These are phyloP conservation scores for Puccinia triticina DNA, from an alignment of 1,284 basidiomycete species.

Conservation along the genomic window DNA sequence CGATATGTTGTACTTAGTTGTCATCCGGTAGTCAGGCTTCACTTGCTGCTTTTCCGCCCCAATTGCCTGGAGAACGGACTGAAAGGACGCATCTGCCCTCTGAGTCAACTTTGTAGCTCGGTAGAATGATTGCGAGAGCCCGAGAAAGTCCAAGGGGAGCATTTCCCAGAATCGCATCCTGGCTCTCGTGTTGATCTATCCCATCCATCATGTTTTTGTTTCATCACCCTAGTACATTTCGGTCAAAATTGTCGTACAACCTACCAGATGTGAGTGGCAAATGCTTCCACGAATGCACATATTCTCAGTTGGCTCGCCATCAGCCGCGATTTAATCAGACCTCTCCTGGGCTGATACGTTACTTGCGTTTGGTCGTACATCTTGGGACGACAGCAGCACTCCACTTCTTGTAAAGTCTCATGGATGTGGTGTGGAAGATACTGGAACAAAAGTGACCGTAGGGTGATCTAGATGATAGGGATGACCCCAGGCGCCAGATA, in stretches of 20 bases:
- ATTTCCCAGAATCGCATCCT: neutral
- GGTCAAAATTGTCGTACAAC: neutral
- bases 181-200: neutral
- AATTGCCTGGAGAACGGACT: neutral
- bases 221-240: neutral
- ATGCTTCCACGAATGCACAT: neutral
- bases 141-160: neutral
- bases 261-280: neutral
- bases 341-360: too few species aligned
- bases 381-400: too few species aligned
- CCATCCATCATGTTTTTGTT: constrained; percentile 5
- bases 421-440: neutral
- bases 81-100: constrained; percentile 8
- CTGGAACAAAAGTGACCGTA: too few species aligned
- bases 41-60: constrained; percentile 3
- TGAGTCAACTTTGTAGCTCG: neutral
- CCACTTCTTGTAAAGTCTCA: too few species aligned
- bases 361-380: too few species aligned
- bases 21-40: constrained; percentile 8
- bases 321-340: neutral
- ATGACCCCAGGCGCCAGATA: neutral
- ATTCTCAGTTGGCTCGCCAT: neutral
- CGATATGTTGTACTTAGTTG: neutral
- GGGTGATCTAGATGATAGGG: too few species aligned
- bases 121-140: neutral